Percentiles rank a stretch among this genome's conserved stretches.
These are phyloP conservation scores for Cardamine chenopodiifolia DNA, from an alignment of 345 rosid species.

Conservation along the genomic window DNA sequence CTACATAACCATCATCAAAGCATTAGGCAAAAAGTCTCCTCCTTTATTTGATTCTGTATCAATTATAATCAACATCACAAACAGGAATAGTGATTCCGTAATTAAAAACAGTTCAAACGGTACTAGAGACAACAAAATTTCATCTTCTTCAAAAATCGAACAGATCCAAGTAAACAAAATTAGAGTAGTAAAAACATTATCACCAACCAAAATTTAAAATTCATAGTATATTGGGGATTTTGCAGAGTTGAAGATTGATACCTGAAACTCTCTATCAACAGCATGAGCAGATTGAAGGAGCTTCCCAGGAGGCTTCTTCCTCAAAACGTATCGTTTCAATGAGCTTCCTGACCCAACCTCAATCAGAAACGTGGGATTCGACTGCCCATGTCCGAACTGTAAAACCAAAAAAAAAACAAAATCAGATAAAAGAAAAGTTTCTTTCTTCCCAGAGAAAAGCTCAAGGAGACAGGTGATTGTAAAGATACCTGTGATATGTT, in stretches of 20 bases:
- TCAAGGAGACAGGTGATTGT: background rate
- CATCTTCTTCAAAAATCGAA: conserved; percentile 8
- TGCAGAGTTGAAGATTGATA: conserved; percentile 18
- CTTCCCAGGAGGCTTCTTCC: conserved; percentile 94
- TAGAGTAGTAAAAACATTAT: background rate
- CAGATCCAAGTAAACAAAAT: background rate
- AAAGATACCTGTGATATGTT: conserved; percentile 60
- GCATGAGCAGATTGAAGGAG: conserved; percentile 90
- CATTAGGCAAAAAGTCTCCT: conserved; percentile 19
- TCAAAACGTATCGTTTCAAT: conserved; percentile 75
- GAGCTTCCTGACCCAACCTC: conserved; percentile 56
- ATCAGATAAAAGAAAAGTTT: background rate
- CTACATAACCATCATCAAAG: conserved; percentile 43
- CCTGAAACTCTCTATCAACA: conserved; percentile 88
- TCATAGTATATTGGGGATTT: background rate
- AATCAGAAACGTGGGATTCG: conserved; percentile 83
- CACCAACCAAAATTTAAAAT: conserved; percentile 12
- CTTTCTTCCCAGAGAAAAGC: background rate
- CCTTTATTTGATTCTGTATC: conserved; percentile 14
- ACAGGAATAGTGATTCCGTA: background rate
- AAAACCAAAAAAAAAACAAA: background rate
- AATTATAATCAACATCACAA: background rate
- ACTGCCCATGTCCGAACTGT: conserved; percentile 93
- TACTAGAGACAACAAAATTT: background rate
- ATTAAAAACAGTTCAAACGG: background rate